These are phyloP conservation scores for Cystobasidiaceae sp. DNA, from an alignment of 1,284 basidiomycete species.

Conservation along the genomic window DNA sequence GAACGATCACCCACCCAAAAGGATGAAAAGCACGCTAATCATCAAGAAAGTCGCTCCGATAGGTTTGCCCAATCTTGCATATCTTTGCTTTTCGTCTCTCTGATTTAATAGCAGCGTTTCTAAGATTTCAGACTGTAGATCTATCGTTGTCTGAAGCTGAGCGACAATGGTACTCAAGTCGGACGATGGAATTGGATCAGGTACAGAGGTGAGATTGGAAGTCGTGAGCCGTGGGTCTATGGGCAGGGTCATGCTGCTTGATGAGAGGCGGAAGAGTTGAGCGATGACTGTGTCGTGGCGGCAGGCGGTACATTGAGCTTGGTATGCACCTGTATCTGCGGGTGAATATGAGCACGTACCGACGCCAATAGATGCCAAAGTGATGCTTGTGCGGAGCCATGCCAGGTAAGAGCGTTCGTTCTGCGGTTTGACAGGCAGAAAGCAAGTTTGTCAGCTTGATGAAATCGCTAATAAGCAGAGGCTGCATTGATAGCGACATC, in stretches of 20 bases:
- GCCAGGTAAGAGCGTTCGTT: constrained; percentile 15
- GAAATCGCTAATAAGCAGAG: background rate
- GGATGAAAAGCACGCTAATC: constrained; percentile 13
- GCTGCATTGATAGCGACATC: background rate
- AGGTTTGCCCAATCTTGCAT: constrained; percentile 22
- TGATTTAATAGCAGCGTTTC: background rate
- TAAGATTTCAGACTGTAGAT: constrained; percentile 1
- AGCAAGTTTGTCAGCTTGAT: too few species aligned
- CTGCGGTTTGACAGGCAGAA: background rate
- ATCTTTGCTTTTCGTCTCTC: background rate
- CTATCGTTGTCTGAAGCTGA: background rate
- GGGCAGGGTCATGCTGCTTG: background rate
- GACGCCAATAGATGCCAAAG: constrained; percentile 37
- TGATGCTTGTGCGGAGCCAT: constrained; percentile 39
- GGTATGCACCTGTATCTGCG: background rate
- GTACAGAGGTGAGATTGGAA: background rate
- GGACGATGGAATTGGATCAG: background rate
- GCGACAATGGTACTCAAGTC: constrained; percentile 4
- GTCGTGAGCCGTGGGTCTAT: background rate
- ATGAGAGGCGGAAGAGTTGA: constrained; percentile 32
- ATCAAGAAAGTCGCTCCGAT: constrained; percentile 31
- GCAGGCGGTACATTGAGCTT: background rate
- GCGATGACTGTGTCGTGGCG: constrained; percentile 7
- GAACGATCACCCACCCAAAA: constrained; percentile 5
- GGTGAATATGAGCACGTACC: constrained; percentile 24